phyloP scores from a whole-genome alignment of 305 asterid species.

The Fraxinus dipetala region DNA sequence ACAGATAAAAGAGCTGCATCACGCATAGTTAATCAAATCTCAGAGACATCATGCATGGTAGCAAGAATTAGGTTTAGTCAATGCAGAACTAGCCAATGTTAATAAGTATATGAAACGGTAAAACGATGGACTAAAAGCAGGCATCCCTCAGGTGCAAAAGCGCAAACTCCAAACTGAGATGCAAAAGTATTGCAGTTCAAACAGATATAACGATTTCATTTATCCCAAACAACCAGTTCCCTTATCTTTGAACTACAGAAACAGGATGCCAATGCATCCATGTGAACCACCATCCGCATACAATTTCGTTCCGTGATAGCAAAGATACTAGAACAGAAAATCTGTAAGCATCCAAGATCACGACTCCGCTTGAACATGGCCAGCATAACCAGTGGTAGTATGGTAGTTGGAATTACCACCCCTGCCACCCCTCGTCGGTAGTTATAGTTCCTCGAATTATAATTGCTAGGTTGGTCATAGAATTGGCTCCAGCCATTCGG shows the following conservation, averaged over 20 bases:
- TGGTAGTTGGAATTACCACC: constrained; percentile 32
- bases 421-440: constrained; percentile 54
- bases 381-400: constrained; percentile 30
- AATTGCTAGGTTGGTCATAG: constrained; percentile 40
- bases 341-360: constrained; percentile 9
- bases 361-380: constrained; percentile 30
- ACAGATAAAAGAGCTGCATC: neutral
- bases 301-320: constrained; percentile 1
- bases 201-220: neutral
- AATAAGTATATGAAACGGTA: neutral
- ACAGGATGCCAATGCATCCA: neutral
- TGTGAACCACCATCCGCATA: constrained; percentile 5
- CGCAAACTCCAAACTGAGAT: neutral
- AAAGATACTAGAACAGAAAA: neutral
- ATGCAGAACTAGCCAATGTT: neutral
- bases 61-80: neutral
- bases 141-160: neutral
- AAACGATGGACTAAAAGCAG: neutral
- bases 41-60: neutral
- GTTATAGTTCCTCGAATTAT: constrained; percentile 36
- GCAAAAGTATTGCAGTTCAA: neutral
- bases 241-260: neutral
- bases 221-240: neutral
- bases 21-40: neutral
- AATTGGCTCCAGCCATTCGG: constrained; percentile 39